A percentile compares a stretch with the other conserved stretches of the same genome.
These are phyloP conservation scores for Apiospora rasikravindrae DNA, from an alignment of 2,329 filamentous ascomycete species.

Conservation along the genomic window DNA sequence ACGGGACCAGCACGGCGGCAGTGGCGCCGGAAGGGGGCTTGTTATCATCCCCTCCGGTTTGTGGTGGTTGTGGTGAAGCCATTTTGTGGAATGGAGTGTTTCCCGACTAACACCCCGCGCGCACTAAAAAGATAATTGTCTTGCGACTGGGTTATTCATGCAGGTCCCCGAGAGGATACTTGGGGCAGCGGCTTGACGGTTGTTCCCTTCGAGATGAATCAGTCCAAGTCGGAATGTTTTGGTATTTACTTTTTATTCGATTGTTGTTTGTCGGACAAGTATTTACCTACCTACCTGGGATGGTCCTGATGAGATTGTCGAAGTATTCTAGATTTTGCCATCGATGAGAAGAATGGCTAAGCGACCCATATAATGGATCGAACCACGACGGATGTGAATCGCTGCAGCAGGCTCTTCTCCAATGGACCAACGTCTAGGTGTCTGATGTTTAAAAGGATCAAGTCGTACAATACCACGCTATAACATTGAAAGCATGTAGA, in stretches of 20 bases:
- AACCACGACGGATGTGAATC: conserved; percentile 3
- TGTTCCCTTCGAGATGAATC: not conserved
- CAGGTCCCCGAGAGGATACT: conserved; percentile 1
- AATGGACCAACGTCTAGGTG: not conserved
- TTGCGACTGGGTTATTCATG: conserved; percentile 7
- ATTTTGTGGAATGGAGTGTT: not conserved
- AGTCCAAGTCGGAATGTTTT: not conserved
- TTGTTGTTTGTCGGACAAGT: not conserved
- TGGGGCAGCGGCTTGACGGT: not conserved
- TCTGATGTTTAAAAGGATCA: not conserved
- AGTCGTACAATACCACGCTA: not conserved
- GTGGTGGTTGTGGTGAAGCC: conserved; percentile 3
- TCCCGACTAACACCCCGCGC: not conserved
- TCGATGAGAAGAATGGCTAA: not conserved
- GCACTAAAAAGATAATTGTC: not conserved
- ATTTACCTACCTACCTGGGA: not conserved
- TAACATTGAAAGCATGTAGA: no score
- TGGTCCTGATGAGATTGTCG: no score
- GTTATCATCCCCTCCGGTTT: conserved; percentile 3
- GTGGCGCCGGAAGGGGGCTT: conserved; percentile 66
- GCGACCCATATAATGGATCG: conserved; percentile 6
- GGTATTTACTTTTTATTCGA: not conserved
- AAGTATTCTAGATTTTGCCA: not conserved
- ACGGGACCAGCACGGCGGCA: conserved; percentile 84
- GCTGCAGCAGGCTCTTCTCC: not conserved